These are phyloP conservation scores for Penicillium nordicum DNA, from an alignment of 2,329 filamentous ascomycete genomes.

Conservation along the genomic window DNA sequence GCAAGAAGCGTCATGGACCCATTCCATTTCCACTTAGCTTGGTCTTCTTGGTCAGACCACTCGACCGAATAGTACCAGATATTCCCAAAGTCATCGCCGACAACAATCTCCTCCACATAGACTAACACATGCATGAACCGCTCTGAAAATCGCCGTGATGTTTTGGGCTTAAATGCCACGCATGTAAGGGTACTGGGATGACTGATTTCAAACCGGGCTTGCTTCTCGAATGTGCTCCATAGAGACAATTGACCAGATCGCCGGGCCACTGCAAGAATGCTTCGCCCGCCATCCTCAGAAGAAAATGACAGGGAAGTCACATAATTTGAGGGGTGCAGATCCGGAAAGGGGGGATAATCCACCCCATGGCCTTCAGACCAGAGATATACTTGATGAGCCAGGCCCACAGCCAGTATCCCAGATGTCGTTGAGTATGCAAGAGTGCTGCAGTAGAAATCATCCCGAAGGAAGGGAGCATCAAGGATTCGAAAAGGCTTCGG, in stretches of 20 bases:
- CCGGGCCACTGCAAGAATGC: constrained; percentile 80
- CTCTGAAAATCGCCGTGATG: constrained; percentile 50
- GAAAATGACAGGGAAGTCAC: constrained; percentile 91
- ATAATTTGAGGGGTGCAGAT: constrained; percentile 47
- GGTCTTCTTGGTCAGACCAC: constrained; percentile 61
- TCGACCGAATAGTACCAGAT: constrained; percentile 88
- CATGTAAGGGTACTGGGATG: constrained; percentile 73
- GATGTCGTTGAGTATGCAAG: constrained; percentile 77
- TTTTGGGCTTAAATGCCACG: constrained; percentile 72
- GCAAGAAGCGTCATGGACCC: constrained; percentile 75
- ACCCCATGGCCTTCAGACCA: constrained; percentile 80
- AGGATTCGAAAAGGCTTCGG: constrained; percentile 79
- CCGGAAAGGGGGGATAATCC: constrained; percentile 56
- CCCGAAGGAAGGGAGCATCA: constrained; percentile 81
- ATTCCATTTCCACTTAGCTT: constrained; percentile 69
- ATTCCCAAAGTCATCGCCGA: constrained; percentile 78
- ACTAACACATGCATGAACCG: constrained; percentile 51
- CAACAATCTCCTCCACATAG: constrained; percentile 75
- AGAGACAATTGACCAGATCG: constrained; percentile 73
- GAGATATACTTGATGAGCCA: constrained; percentile 74
- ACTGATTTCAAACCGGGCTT: constrained; percentile 69
- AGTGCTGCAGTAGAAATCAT: constrained; percentile 93
- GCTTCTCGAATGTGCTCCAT: constrained; percentile 65
- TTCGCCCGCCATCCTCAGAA: constrained; percentile 68
- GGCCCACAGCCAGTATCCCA: constrained; percentile 76